phyloP scores from a whole-genome alignment of 2,329 filamentous ascomycete species.

The Phyllachora maydis region DNA sequence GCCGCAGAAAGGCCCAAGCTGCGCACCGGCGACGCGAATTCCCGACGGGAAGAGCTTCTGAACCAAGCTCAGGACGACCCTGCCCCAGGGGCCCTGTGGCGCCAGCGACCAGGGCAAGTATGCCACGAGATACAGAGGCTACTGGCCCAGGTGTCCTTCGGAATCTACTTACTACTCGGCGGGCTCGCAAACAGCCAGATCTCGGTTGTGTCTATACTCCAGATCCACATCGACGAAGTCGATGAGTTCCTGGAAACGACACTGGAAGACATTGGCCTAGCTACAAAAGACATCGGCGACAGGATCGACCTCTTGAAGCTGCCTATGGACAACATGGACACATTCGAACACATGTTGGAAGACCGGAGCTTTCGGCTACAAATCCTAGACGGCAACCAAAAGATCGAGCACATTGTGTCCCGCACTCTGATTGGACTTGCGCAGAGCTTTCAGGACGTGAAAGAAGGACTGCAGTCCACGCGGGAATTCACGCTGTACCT shows the following conservation, averaged over 20 bases:
- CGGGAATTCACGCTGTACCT: constrained; percentile 62
- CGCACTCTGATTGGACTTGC: constrained; percentile 58
- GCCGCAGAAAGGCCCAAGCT: constrained; percentile 27
- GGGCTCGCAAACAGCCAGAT: constrained; percentile 73
- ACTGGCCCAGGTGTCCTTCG: constrained; percentile 81
- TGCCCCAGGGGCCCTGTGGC: constrained; percentile 56
- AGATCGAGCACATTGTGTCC: constrained; percentile 75
- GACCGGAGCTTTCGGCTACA: constrained; percentile 65
- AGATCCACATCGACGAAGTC: constrained; percentile 82
- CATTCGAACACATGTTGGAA: constrained; percentile 76
- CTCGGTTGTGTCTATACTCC: constrained; percentile 74
- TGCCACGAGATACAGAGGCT: constrained; percentile 83
- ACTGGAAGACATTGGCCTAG: constrained; percentile 65
- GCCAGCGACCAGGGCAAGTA: constrained; percentile 50
- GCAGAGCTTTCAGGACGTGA: constrained; percentile 59
- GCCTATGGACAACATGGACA: constrained; percentile 60
- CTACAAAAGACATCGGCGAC: constrained; percentile 58
- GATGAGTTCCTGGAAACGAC: constrained; percentile 78
- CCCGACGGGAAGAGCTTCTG: constrained; percentile 44
- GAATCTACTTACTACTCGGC: constrained; percentile 70
- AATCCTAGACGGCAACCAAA: constrained; percentile 72
- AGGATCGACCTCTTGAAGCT: constrained; percentile 63
- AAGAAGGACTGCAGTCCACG: constrained; percentile 57
- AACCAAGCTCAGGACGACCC: constrained; percentile 47
- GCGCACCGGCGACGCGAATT: constrained; percentile 32